phyloP scores from a whole-genome alignment of 2,329 filamentous ascomycete genomes.

The Fusarium sp. region DNA sequence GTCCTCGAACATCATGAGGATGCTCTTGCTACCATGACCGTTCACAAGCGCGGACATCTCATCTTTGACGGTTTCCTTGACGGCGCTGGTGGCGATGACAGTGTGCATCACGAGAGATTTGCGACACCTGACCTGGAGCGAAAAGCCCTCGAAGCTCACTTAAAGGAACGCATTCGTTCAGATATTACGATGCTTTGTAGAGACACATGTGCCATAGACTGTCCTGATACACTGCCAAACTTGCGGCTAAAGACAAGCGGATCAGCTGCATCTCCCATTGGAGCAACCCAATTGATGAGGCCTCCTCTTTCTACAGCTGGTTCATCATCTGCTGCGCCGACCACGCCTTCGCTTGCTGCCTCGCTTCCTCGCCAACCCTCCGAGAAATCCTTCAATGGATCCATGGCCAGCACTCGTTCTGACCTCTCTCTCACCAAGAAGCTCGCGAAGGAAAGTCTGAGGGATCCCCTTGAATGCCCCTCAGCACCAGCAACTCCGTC shows the following conservation, averaged over 20 bases:
- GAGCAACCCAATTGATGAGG: background rate
- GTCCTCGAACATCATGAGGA: constrained; percentile 57
- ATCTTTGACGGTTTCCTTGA: constrained; percentile 47
- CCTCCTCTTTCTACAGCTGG: constrained; percentile 16
- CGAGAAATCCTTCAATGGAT: constrained; percentile 30
- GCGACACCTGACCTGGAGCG: constrained; percentile 48
- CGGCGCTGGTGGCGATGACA: constrained; percentile 45
- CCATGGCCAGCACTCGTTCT: constrained; percentile 35
- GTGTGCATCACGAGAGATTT: constrained; percentile 44
- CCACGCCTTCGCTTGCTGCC: constrained; percentile 19
- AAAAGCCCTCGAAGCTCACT: constrained; percentile 49
- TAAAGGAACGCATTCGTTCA: constrained; percentile 55
- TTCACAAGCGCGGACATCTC: constrained; percentile 62
- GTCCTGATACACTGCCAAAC: constrained; percentile 41
- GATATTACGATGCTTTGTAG: constrained; percentile 60
- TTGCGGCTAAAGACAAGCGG: constrained; percentile 36
- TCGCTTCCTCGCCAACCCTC: constrained; percentile 28
- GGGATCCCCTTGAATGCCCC: constrained; percentile 26
- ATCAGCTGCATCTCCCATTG: constrained; percentile 25
- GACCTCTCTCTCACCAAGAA: constrained; percentile 38
- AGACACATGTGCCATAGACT: constrained; percentile 58
- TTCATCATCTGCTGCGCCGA: constrained; percentile 18
- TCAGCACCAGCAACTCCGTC: constrained; percentile 23
- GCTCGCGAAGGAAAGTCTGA: constrained; percentile 30
- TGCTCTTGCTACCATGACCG: constrained; percentile 54